Evolutionary conservation across 2,329 filamentous ascomycete genomes (phyloP).

Genomic region (Aspergillus piperis): DNA sequence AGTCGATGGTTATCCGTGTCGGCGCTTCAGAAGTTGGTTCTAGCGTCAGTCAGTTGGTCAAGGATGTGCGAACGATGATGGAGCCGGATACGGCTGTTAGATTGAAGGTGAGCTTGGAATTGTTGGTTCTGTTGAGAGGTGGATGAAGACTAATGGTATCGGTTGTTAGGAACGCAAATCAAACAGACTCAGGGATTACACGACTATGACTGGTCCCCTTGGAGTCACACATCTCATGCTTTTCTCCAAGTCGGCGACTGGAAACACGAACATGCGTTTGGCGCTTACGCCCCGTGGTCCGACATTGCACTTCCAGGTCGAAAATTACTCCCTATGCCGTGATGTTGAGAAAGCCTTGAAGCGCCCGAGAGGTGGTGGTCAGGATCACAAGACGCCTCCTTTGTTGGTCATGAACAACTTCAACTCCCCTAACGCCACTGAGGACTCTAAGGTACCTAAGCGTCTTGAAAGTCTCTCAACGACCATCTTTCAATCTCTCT

Average conservation of each 20-base stretch:
- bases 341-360: slow-evolving; percentile 83
- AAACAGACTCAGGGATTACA: slow-evolving; percentile 88
- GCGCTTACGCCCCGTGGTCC: slow-evolving; percentile 86
- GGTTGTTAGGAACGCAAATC: slow-evolving; percentile 68
- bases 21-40: slow-evolving; percentile 91
- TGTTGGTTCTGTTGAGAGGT: background rate
- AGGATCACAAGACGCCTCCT: slow-evolving; percentile 82
- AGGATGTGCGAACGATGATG: slow-evolving; percentile 91
- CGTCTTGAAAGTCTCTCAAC: slow-evolving; percentile 92
- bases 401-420: slow-evolving; percentile 99
- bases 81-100: slow-evolving; percentile 89
- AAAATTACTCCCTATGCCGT: slow-evolving; percentile 91
- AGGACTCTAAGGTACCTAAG: slow-evolving; percentile 73
- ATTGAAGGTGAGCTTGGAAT: slow-evolving; percentile 59
- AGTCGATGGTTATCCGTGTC: slow-evolving; percentile 98
- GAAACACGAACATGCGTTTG: slow-evolving; percentile 89
- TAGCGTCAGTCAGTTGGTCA: slow-evolving; percentile 85
- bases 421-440: slow-evolving; percentile 59
- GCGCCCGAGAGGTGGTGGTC: slow-evolving; percentile 77
- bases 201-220: slow-evolving; percentile 90
- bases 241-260: slow-evolving; percentile 84
- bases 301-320: slow-evolving; percentile 89
- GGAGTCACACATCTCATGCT: slow-evolving; percentile 91
- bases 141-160: background rate
- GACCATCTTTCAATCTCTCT: slow-evolving; percentile 92